Evolutionary conservation across 2,329 filamentous ascomycete genomes (phyloP).

Genomic region (Colletotrichum tamarilloi): DNA sequence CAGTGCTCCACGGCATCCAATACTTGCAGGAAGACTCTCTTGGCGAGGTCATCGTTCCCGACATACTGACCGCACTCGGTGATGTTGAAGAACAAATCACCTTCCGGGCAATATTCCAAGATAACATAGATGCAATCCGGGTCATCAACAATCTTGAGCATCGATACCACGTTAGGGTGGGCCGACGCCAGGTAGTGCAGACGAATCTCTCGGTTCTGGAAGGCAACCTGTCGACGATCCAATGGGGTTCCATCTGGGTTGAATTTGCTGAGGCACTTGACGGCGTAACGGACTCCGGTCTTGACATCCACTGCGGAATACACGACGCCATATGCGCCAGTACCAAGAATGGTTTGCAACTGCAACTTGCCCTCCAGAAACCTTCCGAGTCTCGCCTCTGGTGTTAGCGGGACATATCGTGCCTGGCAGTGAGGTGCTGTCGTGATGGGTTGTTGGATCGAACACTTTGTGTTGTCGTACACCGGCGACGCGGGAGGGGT

Average conservation of each 20-base stretch:
- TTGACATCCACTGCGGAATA: conserved; percentile 89
- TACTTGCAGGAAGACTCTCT: conserved; percentile 91
- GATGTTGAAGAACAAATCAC: conserved; percentile 97
- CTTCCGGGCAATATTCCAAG: conserved; percentile 96
- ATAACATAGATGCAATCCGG: conserved; percentile 95
- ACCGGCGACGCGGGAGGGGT: conserved; percentile 68
- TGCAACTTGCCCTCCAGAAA: conserved; percentile 86
- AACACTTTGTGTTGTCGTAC: conserved; percentile 61
- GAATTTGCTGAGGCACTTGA: conserved; percentile 96
- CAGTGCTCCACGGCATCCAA: conserved; percentile 96
- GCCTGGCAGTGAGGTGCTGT: conserved; percentile 52
- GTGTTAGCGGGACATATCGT: conserved; percentile 68
- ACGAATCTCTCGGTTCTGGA: conserved; percentile 93
- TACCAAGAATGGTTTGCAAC: conserved; percentile 86
- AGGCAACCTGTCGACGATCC: conserved; percentile 86
- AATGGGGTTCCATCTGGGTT: conserved; percentile 77
- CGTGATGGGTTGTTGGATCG: conserved; percentile 50
- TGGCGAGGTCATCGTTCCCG: conserved; percentile 89
- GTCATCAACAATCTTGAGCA: conserved; percentile 93
- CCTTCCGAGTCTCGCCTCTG: conserved; percentile 88
- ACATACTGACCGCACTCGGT: conserved; percentile 94
- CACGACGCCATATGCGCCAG: conserved; percentile 96
- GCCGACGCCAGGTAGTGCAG: conserved; percentile 90
- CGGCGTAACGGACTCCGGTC: conserved; percentile 86
- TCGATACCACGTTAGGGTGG: conserved; percentile 92